Base-by-base conservation (phyloP, 768 basidiomycete species). In the Amanita inopinata region DNA sequence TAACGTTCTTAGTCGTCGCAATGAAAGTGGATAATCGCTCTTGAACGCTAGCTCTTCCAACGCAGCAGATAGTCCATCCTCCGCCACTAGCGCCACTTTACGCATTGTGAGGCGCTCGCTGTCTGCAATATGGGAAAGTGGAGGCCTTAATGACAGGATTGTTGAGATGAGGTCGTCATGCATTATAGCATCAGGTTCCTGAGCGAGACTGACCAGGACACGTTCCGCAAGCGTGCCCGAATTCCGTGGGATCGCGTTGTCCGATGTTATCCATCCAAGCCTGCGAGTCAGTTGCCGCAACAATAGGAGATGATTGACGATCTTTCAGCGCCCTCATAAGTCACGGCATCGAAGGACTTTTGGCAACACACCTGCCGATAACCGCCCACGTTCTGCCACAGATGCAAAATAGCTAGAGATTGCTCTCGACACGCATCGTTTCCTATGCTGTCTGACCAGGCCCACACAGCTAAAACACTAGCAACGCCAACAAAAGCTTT, bases 391-490 rank as follows among this genome's bases (percentile, higher is more conserved):
- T 61, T 62, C 59, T 83, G 80, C 81, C 80, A 84, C 17, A 83
- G 44, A 4, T 72, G 69, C 40, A 88, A 46, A 11, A 87, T 66
- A 5, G 71, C 74, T 5, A 88, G 60, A 1, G 74, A 66, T 35
- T 78, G 71, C 51, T 83, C 79, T 8, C 81, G 71, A 52, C 80
- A 82, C 9, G 60, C 60, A 44, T 75, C 70, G 42, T 78, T 73
- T 0, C 79, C 80, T 14, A 84, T 62, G 55, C 83, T 84, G 51
- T 88, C 86, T 9, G 85, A 75, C 81, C 84, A 90, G 2, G 83
- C 80, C 53, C 80, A 80, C 24, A 83, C 80, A 1, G 77, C 77
- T 10, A 89, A 60, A 10, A 85, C 75, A 38, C 70, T 67, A 2
- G 78, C 68, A 5, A 87, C 68, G 1, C 86, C 86, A 35, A 87